phyloP scores from a whole-genome alignment of 257 asterid genomes.

The Cordia subcordata region DNA sequence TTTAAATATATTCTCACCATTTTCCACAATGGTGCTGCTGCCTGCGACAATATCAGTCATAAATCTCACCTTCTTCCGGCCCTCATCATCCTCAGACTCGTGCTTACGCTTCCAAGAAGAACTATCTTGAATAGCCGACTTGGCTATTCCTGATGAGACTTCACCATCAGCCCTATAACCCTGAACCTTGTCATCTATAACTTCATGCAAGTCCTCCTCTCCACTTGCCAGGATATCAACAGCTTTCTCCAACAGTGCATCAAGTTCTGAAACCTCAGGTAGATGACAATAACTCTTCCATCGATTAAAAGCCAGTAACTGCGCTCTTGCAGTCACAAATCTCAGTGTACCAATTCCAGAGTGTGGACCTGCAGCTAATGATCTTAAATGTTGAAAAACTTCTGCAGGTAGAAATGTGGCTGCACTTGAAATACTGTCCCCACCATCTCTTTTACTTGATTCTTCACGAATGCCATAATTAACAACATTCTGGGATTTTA shows the following conservation, averaged over 20 bases:
- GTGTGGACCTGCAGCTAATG: conserved; percentile 46
- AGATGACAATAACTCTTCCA: conserved; percentile 56
- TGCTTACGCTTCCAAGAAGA: conserved; percentile 31
- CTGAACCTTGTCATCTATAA: conserved; percentile 17
- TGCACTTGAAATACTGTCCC: conserved; percentile 34
- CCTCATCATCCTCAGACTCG: conserved; percentile 17
- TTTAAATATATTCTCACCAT: conserved; percentile 15
- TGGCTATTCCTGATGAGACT: conserved; percentile 28
- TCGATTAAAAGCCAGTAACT: conserved; percentile 48
- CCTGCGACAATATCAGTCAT: conserved; percentile 30
- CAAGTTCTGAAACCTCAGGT: conserved; percentile 29
- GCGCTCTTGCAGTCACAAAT: conserved; percentile 39
- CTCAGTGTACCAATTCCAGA: conserved; percentile 32
- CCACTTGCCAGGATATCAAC: conserved; percentile 18
- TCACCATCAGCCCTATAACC: conserved; percentile 18
- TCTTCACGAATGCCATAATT: conserved; percentile 46
- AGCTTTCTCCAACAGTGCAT: conserved; percentile 31
- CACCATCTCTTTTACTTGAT: conserved; percentile 31
- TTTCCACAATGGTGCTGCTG: conserved; percentile 23
- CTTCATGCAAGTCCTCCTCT: conserved; percentile 16
- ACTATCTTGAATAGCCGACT: conserved; percentile 20
- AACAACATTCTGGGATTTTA: conserved; percentile 34
- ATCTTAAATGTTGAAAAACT: conserved; percentile 33
- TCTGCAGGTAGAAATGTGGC: conserved; percentile 38
- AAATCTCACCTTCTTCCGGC: conserved; percentile 26